These are phyloP conservation scores for Ligustrum vulgare DNA, from an alignment of 257 asterid genomes.

Conservation along the genomic window DNA sequence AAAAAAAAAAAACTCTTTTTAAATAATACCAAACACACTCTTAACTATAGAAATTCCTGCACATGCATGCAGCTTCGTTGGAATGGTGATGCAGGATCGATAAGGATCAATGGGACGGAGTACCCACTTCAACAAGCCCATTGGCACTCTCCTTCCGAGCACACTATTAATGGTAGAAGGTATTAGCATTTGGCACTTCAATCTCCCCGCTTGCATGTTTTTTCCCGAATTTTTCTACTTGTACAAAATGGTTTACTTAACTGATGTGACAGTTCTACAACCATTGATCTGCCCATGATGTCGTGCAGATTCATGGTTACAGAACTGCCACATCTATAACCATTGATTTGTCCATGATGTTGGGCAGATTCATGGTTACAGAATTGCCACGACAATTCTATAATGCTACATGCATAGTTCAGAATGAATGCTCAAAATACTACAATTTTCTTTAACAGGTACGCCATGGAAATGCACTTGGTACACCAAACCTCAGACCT, in stretches of 20 bases:
- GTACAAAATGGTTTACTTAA: too few species aligned
- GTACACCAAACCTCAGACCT: constrained; percentile 51
- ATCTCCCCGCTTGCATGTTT: background rate
- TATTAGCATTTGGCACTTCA: background rate
- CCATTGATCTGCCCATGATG: too few species aligned
- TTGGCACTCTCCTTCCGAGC: constrained; percentile 89
- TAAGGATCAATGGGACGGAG: constrained; percentile 37
- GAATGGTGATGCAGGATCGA: constrained; percentile 62
- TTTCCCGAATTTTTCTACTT: background rate
- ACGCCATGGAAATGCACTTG: constrained; percentile 68
- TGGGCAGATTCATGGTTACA: too few species aligned
- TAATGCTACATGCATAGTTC: too few species aligned
- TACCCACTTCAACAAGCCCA: constrained; percentile 57
- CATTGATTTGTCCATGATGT: too few species aligned
- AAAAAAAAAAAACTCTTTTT: too few species aligned
- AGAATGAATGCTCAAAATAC: background rate
- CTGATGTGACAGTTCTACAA: too few species aligned
- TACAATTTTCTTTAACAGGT: constrained; percentile 33
- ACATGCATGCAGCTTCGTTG: constrained; percentile 50
- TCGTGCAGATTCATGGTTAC: too few species aligned
- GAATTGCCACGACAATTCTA: too few species aligned
- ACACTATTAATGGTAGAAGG: constrained; percentile 66
- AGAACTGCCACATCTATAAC: too few species aligned
- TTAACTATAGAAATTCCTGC: too few species aligned
- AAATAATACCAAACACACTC: too few species aligned